A percentile compares a stretch with the other conserved stretches of the same genome.
These are phyloP conservation scores for Nemania sp. DNA, from an alignment of 2,329 filamentous ascomycete genomes.

Conservation along the genomic window DNA sequence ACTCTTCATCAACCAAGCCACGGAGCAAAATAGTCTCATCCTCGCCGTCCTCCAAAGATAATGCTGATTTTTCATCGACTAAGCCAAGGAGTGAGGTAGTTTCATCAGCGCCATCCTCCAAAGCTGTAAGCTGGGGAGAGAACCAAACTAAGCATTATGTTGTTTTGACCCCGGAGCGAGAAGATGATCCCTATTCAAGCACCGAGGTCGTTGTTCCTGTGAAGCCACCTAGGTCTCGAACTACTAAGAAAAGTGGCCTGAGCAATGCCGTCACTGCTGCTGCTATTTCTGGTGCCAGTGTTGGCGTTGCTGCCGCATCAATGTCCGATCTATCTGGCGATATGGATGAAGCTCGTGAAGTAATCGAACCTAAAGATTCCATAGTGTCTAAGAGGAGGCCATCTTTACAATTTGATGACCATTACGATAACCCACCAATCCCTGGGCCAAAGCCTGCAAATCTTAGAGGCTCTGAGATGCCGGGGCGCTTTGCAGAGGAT, in stretches of 20 bases:
- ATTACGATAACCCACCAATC: constrained; percentile 51
- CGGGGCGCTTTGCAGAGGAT: constrained; percentile 68
- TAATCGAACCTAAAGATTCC: constrained; percentile 29
- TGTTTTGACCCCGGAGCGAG: constrained; percentile 58
- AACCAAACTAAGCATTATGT: constrained; percentile 68
- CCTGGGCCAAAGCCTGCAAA: constrained; percentile 61
- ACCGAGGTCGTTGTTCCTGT: constrained; percentile 38
- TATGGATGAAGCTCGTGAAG: constrained; percentile 20
- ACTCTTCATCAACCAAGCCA: constrained; percentile 43
- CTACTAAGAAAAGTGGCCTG: constrained; percentile 52
- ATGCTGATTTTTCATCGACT: constrained; percentile 42
- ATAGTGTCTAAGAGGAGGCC: constrained; percentile 37
- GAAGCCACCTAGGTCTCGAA: constrained; percentile 36
- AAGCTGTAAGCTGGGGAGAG: constrained; percentile 66
- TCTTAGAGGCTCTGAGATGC: constrained; percentile 56
- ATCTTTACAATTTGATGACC: constrained; percentile 43
- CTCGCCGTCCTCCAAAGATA: constrained; percentile 53
- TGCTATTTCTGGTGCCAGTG: constrained; percentile 50
- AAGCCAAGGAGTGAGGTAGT: too few species aligned
- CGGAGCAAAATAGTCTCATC: too few species aligned
- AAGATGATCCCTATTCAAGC: constrained; percentile 36
- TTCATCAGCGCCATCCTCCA: constrained; percentile 51
- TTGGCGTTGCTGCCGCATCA: constrained; percentile 39
- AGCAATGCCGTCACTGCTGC: constrained; percentile 53
- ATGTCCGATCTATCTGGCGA: constrained; percentile 21